phyloP scores from a whole-genome alignment of 164 flowering plant genomes.

The Tinospora cordifolia region DNA sequence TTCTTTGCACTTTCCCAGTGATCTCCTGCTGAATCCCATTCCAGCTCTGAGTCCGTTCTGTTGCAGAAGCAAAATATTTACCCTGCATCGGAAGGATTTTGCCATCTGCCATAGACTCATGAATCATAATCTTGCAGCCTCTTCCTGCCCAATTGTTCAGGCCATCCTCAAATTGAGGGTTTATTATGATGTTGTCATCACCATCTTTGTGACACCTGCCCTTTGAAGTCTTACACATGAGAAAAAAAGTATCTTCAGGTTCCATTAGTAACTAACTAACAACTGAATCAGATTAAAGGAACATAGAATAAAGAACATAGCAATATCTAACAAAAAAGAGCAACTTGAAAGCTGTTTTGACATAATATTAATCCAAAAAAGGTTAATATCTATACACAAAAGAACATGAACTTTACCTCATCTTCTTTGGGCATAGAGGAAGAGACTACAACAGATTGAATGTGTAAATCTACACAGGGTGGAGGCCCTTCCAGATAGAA shows the following conservation, averaged over 20 bases:
- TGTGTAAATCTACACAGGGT: conserved; percentile 66
- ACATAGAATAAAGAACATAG: not conserved
- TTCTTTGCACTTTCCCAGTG: conserved; percentile 65
- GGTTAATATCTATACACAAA: not conserved
- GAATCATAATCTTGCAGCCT: conserved; percentile 64
- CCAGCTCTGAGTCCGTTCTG: conserved; percentile 71
- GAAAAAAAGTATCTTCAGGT: not conserved
- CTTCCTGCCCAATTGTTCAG: conserved; percentile 81
- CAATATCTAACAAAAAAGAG: not conserved
- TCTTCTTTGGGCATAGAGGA: conserved; percentile 22
- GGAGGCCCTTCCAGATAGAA: conserved; percentile 85
- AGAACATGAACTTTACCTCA: conserved; percentile 26
- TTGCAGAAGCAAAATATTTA: conserved; percentile 71
- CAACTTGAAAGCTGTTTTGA: not conserved
- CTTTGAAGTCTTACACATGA: conserved; percentile 12
- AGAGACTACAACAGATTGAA: conserved; percentile 47
- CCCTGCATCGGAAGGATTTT: conserved; percentile 68
- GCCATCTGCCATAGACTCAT: conserved; percentile 77
- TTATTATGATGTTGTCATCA: conserved; percentile 61
- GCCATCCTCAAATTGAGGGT: conserved; percentile 77
- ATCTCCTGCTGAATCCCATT: conserved; percentile 94
- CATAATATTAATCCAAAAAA: too few species aligned
- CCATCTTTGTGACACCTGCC: conserved; percentile 19
- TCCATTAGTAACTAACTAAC: not conserved
- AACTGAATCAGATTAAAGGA: not conserved